Evolutionary conservation across 805 yeast genomes (phyloP), one percentile per base, ranked within the genome.

Genomic region (Ogataea minuta): DNA sequence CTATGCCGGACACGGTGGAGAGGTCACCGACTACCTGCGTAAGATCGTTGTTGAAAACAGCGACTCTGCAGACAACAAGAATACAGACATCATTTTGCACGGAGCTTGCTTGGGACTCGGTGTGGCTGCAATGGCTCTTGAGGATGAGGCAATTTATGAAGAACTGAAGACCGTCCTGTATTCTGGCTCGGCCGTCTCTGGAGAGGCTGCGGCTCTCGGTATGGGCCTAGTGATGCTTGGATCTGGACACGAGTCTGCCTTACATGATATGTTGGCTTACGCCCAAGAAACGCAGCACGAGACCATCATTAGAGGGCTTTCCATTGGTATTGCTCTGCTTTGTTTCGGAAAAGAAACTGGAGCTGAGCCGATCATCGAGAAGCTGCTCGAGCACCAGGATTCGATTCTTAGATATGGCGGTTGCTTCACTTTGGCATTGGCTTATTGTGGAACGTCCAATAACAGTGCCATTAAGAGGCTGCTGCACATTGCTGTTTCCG

Each of bases 161-260:
- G 85, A 85, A 39, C 73, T 93, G 58, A 84, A 83, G 56, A 86
- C 81, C 33, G 87, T 91, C 4, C 68, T 93, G 47, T 90, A 82
- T 60, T 76, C 90, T 9, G 99, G 93, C 59, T 83, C 93, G 23
- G 98, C 97, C 3, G 75, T 87, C 28, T 86, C 96, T 6, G 95
- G 97, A 48, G 96, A 90, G 60, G 96, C 96, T 31, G 96, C 98
- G 20, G 97, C 95, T 31, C 71, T 91, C 50, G 88, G 93, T 24
- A 89, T 93, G 93, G 99, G 99, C 46, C 74, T 93, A 49, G 88
- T 87, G 10, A 87, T 87, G 96, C 74, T 91, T 44, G 99, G 99
- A 16, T 81, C 95, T 4, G 95, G 93, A 41, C 70, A 81, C 49
- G 76, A 77, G 49, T 66, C 68, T 27, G 87, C 86, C 7, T 64